Evolutionary conservation across 2,329 filamentous ascomycete genomes (phyloP).

Genomic region (Lecanicillium sp.): DNA sequence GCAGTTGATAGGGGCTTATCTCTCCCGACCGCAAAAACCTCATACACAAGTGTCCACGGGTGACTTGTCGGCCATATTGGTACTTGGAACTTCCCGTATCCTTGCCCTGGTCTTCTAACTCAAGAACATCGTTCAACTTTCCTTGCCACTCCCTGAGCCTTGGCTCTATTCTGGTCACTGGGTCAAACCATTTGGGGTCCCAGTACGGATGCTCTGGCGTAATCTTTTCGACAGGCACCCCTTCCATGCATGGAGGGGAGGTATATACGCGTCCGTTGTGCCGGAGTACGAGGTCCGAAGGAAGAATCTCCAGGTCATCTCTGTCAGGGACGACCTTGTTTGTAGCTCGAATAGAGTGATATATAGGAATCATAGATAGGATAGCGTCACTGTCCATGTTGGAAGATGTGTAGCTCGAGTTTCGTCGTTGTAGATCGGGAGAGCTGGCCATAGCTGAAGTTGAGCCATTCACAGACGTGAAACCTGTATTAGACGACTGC

Average conservation of each 20-base stretch:
- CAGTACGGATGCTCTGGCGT: slow-evolving; percentile 37
- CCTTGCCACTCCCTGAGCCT: slow-evolving; percentile 38
- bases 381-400: too few species aligned
- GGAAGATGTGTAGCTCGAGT: too few species aligned
- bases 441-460: too few species aligned
- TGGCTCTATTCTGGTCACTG: slow-evolving; percentile 33
- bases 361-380: too few species aligned
- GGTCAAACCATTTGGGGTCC: slow-evolving; percentile 43
- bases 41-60: slow-evolving; percentile 44
- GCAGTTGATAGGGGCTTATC: slow-evolving; percentile 48
- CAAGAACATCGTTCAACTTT: slow-evolving; percentile 32
- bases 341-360: too few species aligned
- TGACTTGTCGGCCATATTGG: slow-evolving; percentile 46
- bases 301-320: slow-evolving; percentile 33
- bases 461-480: too few species aligned
- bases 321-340: too few species aligned
- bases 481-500: too few species aligned
- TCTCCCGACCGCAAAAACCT: slow-evolving; percentile 41
- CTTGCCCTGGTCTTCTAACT: slow-evolving; percentile 22
- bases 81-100: slow-evolving; percentile 36
- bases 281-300: slow-evolving; percentile 33
- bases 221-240: slow-evolving; percentile 7
- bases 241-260: slow-evolving; percentile 25
- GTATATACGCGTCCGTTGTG: slow-evolving; percentile 42
- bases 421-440: too few species aligned